Percentiles rank a stretch among this genome's conserved stretches.
Evolutionary conservation across 495 filamentous ascomycete species (phyloP).

Genomic region (Podospora fimiseda): DNA sequence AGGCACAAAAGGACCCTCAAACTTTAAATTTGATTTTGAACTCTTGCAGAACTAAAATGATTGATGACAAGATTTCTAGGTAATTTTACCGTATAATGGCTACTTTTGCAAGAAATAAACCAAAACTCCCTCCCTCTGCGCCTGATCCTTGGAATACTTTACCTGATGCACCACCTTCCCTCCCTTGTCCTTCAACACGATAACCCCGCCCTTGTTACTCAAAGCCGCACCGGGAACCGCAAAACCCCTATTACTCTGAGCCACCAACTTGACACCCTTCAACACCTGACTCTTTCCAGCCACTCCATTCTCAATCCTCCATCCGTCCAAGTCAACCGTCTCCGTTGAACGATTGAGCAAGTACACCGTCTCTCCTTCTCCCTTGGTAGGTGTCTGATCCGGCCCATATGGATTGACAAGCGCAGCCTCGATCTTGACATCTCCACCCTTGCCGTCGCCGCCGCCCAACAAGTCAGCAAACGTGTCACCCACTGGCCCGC

Average conservation of each 20-base stretch:
- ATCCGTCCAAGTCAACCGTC: constrained; percentile 13
- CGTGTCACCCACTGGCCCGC: constrained; percentile 11
- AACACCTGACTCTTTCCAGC: constrained; percentile 6
- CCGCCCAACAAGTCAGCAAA: constrained; percentile 5
- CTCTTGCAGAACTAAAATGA: too few species aligned
- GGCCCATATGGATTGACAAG: constrained; percentile 19
- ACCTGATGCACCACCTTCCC: constrained; percentile 5
- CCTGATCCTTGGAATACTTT: neutral
- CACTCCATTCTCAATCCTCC: constrained; percentile 16
- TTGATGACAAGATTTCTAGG: too few species aligned
- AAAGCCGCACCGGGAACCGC: constrained; percentile 10
- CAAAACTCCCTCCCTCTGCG: neutral
- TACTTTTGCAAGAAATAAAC: constrained; percentile 1
- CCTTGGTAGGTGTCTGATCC: constrained; percentile 6
- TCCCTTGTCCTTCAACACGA: constrained; percentile 1
- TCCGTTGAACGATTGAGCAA: constrained; percentile 10
- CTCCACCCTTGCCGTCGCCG: neutral
- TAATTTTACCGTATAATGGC: too few species aligned
- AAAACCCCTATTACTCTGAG: constrained; percentile 2
- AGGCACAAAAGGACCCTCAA: too few species aligned
- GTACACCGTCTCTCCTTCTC: constrained; percentile 13
- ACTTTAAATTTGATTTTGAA: too few species aligned
- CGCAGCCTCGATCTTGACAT: constrained; percentile 8
- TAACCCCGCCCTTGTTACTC: constrained; percentile 2
- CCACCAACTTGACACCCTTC: constrained; percentile 2